A percentile compares a stretch with the other conserved stretches of the same genome.
Evolutionary conservation across 176 grass and related monocot species (phyloP).

Genomic region (Triticum urartu): DNA sequence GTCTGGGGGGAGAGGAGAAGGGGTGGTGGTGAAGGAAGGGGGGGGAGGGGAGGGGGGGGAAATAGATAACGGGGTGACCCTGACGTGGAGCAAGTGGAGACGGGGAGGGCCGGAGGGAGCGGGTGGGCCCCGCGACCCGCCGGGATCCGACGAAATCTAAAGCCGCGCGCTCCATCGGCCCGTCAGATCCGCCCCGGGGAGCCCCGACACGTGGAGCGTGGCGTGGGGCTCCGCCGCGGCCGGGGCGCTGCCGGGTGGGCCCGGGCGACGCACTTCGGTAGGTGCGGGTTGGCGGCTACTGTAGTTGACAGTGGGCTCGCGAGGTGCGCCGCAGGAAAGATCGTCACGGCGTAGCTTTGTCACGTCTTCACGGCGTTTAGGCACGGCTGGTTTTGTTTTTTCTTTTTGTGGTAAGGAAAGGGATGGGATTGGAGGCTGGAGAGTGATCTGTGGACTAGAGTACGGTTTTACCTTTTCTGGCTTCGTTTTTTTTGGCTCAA

Average conservation of each 20-base stretch:
- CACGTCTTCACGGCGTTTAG: background rate
- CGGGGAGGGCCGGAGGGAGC: slow-evolving; percentile 18
- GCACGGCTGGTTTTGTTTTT: background rate
- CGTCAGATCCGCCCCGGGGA: slow-evolving; percentile 18
- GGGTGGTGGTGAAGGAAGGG: background rate
- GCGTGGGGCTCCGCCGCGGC: background rate
- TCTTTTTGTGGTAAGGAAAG: background rate
- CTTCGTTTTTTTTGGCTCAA: background rate
- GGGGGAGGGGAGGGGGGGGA: background rate
- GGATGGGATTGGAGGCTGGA: background rate
- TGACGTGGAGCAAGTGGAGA: slow-evolving; percentile 84
- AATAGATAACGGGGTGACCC: background rate
- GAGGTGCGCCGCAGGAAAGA: slow-evolving; percentile 9
- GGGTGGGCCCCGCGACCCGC: slow-evolving; percentile 9
- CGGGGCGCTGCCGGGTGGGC: background rate
- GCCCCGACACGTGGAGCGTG: slow-evolving; percentile 40
- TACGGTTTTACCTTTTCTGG: background rate
- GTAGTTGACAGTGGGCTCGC: background rate
- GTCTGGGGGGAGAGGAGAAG: background rate
- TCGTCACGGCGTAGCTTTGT: slow-evolving; percentile 29
- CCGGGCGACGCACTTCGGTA: background rate
- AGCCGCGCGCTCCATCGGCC: slow-evolving; percentile 49
- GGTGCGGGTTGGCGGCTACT: background rate
- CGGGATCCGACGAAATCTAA: slow-evolving; percentile 68
- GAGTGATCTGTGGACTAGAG: background rate